Evolutionary conservation across 768 basidiomycete genomes (phyloP).

Genomic region (Phaffia australis): DNA sequence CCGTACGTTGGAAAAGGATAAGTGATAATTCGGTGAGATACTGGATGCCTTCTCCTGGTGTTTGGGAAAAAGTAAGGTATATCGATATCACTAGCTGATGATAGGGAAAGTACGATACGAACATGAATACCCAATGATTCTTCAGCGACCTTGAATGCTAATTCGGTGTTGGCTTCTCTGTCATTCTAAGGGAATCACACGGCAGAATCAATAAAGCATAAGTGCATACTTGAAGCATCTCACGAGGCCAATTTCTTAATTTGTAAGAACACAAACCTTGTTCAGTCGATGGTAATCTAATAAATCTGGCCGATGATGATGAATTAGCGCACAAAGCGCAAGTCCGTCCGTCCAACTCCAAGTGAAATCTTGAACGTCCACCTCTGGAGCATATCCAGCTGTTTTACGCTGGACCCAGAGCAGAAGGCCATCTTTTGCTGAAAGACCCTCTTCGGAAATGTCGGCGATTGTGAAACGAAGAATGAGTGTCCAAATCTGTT

Average conservation of each 20-base stretch:
- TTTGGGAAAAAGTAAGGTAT: too few species aligned
- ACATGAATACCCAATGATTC: conserved; percentile 85
- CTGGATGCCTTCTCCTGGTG: too few species aligned
- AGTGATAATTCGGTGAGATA: neutral
- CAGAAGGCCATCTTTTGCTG: conserved; percentile 90
- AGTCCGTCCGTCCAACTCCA: conserved; percentile 88
- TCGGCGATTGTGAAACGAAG: conserved; percentile 95
- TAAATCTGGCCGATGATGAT: conserved; percentile 91
- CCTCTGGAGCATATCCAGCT: conserved; percentile 66
- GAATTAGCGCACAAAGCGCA: conserved; percentile 94
- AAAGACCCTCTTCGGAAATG: conserved; percentile 97
- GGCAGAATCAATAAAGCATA: neutral
- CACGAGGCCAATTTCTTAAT: neutral
- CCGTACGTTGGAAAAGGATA: conserved; percentile 18
- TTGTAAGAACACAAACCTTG: conserved; percentile 48
- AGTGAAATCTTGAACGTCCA: conserved; percentile 88
- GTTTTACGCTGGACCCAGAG: conserved; percentile 99
- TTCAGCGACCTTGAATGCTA: conserved; percentile 80
- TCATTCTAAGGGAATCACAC: conserved; percentile 47
- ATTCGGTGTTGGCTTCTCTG: conserved; percentile 66
- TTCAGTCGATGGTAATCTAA: conserved; percentile 77
- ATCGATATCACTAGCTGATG: too few species aligned
- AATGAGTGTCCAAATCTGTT: conserved; percentile 82
- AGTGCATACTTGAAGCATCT: neutral
- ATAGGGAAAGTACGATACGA: conserved; percentile 32